Conservation (phyloP, 2,329 filamentous ascomycete genomes). For the Colletotrichum sansevieriae region DNA sequence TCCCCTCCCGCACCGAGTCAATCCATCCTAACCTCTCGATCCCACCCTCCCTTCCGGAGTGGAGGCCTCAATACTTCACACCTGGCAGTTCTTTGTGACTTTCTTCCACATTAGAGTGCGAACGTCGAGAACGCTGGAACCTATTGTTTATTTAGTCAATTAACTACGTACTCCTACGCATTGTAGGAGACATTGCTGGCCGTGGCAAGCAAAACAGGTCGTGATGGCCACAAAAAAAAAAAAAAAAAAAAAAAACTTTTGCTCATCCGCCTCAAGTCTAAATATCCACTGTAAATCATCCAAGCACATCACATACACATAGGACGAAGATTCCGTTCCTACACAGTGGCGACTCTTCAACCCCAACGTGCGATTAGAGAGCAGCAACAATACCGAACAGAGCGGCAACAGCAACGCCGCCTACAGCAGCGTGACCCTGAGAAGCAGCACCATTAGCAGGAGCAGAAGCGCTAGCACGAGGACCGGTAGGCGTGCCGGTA, state of each 20-base stretch:
- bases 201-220: constrained; percentile 19
- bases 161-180: constrained; percentile 26
- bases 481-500: too few species aligned
- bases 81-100: too few species aligned
- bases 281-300: constrained; percentile 12
- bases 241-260: constrained; percentile 13
- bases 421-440: constrained; percentile 20
- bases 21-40: not conserved
- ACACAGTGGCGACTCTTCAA: too few species aligned
- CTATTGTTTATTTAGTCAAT: constrained; percentile 18
- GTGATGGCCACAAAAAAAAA: constrained; percentile 10
- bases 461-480: not conserved
- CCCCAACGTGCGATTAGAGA: constrained; percentile 2
- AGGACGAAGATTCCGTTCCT: not conserved
- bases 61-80: too few species aligned
- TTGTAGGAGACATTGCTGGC: not conserved
- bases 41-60: too few species aligned
- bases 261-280: constrained; percentile 26
- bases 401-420: constrained; percentile 33
- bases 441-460: constrained; percentile 23
- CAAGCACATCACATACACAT: not conserved
- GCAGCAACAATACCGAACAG: constrained; percentile 33
- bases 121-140: not conserved
- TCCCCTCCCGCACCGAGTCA: not conserved
- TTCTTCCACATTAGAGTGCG: not conserved